Percentiles rank a stretch among this genome's conserved stretches.
Conservation (phyloP, 495 filamentous ascomycete genomes). For the Aspergillus affinis region DNA sequence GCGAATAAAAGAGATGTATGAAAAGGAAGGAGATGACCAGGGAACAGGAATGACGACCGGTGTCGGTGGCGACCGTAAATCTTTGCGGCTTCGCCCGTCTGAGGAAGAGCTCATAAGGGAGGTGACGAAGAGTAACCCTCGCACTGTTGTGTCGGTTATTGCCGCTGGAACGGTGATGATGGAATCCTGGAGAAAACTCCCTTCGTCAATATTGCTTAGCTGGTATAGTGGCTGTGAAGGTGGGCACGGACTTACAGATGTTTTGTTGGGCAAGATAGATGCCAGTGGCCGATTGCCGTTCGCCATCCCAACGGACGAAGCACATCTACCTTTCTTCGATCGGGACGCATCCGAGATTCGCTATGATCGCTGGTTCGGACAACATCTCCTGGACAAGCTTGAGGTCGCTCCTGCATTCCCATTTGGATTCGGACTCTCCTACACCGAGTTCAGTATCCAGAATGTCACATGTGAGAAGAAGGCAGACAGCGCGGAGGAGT, state of each 20-base stretch:
- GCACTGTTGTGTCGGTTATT: slow-evolving; percentile 17
- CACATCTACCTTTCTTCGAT: slow-evolving; percentile 23
- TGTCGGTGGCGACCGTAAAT: slow-evolving; percentile 20
- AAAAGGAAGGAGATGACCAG: neutral
- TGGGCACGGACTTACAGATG: slow-evolving; percentile 14
- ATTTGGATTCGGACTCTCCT: slow-evolving; percentile 71
- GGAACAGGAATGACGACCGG: slow-evolving; percentile 10
- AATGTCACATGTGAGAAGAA: neutral
- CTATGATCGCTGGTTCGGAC: slow-evolving; percentile 22
- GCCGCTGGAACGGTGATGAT: slow-evolving; percentile 20
- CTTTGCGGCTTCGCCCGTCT: slow-evolving; percentile 13
- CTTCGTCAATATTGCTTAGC: slow-evolving; percentile 18
- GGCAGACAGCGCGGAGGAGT: neutral
- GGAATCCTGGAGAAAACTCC: slow-evolving; percentile 17
- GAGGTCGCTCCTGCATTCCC: slow-evolving; percentile 16
- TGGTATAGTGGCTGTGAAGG: slow-evolving; percentile 23
- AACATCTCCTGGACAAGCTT: slow-evolving; percentile 20
- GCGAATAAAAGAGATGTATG: slow-evolving; percentile 1
- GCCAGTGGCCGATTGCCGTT: slow-evolving; percentile 17
- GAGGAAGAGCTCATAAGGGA: slow-evolving; percentile 52
- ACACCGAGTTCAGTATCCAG: slow-evolving; percentile 57
- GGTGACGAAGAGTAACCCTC: slow-evolving; percentile 47
- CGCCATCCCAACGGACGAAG: slow-evolving; percentile 17
- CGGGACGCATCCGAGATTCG: slow-evolving; percentile 13
- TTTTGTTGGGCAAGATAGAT: slow-evolving; percentile 14